Base-by-base conservation (phyloP, 176 grass and related monocot species). In the Oryza glaberrima region DNA sequence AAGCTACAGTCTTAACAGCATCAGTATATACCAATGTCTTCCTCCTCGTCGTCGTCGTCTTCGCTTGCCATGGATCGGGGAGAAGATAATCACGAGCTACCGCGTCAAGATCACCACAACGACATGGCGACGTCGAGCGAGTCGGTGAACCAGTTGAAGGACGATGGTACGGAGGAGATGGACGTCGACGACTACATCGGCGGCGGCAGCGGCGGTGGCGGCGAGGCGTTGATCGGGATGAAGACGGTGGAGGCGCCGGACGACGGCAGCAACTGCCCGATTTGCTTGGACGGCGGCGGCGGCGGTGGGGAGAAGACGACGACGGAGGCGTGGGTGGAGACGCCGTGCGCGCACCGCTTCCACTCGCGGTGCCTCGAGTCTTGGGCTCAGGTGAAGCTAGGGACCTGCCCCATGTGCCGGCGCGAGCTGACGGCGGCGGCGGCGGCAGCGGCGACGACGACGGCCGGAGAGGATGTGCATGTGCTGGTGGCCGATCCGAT, bases 341-440 rank as follows among this genome's bases (percentile, higher is more conserved):
- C 92, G 84, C 84, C 89, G 49, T 94, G 92, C 69, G 47, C 77
- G 65, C 92, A 94, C 64, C 72, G 84, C 49, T 94, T 94, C 75
- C 92, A 94, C 72, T 84, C 30, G 7, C 6, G 58, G 44, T 49
- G n/a, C 23, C 20, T 63, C 4, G n/a, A 63, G 9, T 4, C 0
- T 3, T 63, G 58, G 58, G 6, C 2, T 0, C 19, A 4, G 9
- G 58, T 23, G 58, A 63, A 63, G 1, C 7, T 20, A 10, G 20
- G 20, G 20, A 22, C 58, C 0, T 61, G 58, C 58, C 58, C 58
- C 20, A n/a, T 61, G 19, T 61, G 58, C 58, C 58, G 58, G 7
- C 58, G 58, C 2, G 20, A 0, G 7, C 7, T 61, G 52, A 56
- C 52, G 12, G 4, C 20, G 58, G 20, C 20, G 58, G 20, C 36